Percentiles rank a stretch among this genome's conserved stretches.
Conservation (phyloP, 495 filamentous ascomycete species). For the Aspergillus steynii region DNA sequence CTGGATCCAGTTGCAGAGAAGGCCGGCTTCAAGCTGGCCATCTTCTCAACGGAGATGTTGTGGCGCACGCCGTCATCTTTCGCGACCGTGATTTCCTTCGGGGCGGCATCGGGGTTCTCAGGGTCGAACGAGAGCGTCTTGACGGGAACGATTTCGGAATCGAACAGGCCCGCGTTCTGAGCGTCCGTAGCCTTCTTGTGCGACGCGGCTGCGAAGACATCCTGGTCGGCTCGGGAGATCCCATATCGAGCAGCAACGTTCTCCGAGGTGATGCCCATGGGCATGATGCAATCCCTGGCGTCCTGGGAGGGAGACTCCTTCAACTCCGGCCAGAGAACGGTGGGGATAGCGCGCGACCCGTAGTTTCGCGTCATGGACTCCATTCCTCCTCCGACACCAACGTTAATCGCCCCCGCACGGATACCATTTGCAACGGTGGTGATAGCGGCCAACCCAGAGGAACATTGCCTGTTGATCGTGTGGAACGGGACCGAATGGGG, state of each 20-base stretch:
- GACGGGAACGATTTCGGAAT: slow-evolving; percentile 76
- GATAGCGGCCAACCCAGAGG: slow-evolving; percentile 73
- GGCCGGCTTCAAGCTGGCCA: slow-evolving; percentile 80
- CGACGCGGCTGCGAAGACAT: slow-evolving; percentile 73
- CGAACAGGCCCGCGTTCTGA: slow-evolving; percentile 66
- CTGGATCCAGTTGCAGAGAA: slow-evolving; percentile 70
- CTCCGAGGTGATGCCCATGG: slow-evolving; percentile 91
- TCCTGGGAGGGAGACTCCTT: slow-evolving; percentile 64
- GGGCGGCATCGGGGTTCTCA: slow-evolving; percentile 60
- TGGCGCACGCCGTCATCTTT: slow-evolving; percentile 82
- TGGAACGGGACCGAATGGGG: slow-evolving; percentile 72
- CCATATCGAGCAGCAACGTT: slow-evolving; percentile 81
- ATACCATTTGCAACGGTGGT: slow-evolving; percentile 71
- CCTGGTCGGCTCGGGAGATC: slow-evolving; percentile 74
- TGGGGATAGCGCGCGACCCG: slow-evolving; percentile 76
- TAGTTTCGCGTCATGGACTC: slow-evolving; percentile 95
- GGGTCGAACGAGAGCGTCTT: slow-evolving; percentile 58
- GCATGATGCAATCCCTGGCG: slow-evolving; percentile 84
- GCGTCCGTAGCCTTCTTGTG: slow-evolving; percentile 72
- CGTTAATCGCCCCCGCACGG: slow-evolving; percentile 64
- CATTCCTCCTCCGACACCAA: slow-evolving; percentile 89
- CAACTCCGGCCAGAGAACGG: slow-evolving; percentile 73
- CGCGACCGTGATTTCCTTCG: slow-evolving; percentile 59
- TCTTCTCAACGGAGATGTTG: slow-evolving; percentile 62
- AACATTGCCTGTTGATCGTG: slow-evolving; percentile 87